A percentile compares a stretch with the other conserved stretches of the same genome.
These are phyloP conservation scores for Tetracladium maxilliforme DNA, from an alignment of 2,329 filamentous ascomycete genomes.

Conservation along the genomic window DNA sequence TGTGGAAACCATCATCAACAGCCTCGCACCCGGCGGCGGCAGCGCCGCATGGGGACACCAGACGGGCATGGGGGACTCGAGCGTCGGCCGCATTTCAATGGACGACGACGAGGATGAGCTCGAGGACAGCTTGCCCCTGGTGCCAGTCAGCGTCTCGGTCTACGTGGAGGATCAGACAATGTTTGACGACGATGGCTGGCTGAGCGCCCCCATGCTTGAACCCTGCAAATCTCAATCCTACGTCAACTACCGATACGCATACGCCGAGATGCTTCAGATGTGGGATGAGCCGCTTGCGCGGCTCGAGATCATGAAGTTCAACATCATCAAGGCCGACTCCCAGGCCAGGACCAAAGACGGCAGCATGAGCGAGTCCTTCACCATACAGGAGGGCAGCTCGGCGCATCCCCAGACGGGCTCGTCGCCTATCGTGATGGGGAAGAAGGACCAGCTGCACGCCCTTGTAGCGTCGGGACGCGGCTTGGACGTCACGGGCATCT, in stretches of 20 bases:
- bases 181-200: slow-evolving; percentile 56
- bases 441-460: slow-evolving; percentile 34
- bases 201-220: slow-evolving; percentile 42
- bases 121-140: slow-evolving; percentile 3
- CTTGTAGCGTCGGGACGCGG: slow-evolving; percentile 37
- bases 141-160: slow-evolving; percentile 33
- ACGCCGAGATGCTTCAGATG: slow-evolving; percentile 54
- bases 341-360: no score
- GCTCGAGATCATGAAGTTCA: slow-evolving; percentile 57
- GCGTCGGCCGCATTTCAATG: background rate
- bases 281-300: slow-evolving; percentile 48
- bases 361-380: slow-evolving; percentile 20
- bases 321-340: slow-evolving; percentile 37
- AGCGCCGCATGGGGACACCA: no score
- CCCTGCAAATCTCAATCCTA: slow-evolving; percentile 27
- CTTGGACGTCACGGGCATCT: slow-evolving; percentile 48
- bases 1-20: slow-evolving; percentile 42
- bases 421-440: slow-evolving; percentile 39
- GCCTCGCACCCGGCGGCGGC: slow-evolving; percentile 28
- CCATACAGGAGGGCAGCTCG: slow-evolving; percentile 23
- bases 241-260: slow-evolving; percentile 46
- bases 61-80: no score
- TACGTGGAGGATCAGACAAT: slow-evolving; percentile 45
- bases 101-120: background rate
- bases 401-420: no score